Base-by-base conservation (phyloP, 257 asterid genomes). In the Penstemon barbatus region DNA sequence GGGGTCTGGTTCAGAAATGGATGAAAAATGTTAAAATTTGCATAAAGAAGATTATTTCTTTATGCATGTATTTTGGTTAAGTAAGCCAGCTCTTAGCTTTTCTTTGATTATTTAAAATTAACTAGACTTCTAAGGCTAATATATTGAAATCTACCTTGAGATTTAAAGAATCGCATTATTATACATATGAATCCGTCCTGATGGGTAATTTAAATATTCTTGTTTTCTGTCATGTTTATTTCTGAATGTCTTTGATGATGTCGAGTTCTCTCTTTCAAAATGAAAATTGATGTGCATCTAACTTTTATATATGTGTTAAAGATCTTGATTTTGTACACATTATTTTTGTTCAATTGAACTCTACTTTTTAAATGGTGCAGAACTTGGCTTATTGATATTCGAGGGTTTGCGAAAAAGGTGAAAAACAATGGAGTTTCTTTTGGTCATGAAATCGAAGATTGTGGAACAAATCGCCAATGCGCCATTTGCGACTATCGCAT, bases 341-440 rank as follows among this genome's bases (percentile, higher is more conserved):
- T 61, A 66, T 3, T 33, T 38, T 53, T 42, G 18, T 63, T 19
- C 3, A 63, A 2, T 63, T 51, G 68, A 48, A 65, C 48, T 3
- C 5, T 54, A 43, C 19, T 8, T 11, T 46, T 18, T 48, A 43
- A 38, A 45, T 65, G 62, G 70, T 74, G 80, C 86, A 91, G 97
- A 83, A 65, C 83, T 70, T 94, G 99, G 99, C 79, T 91, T 38
- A 72, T 94, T 11, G 80, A 83, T 60, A 61, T 89, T 66, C 82
- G 85, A 70, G 96, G 89, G 41, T 78, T 94, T 1, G 97, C 97
- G 10, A 72, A 68, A 37, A 91, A 87, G 78, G 95, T 94, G 65
- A 87, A 84, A 74, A 85, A 79, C 79, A 92, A 91, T n/a, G 78
- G 85, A 76, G 48, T 74, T 8, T 85, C 86, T 2, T 72, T 81